Conservation (phyloP, 2,329 filamentous ascomycete species). For the Penicillium brasilianum region DNA sequence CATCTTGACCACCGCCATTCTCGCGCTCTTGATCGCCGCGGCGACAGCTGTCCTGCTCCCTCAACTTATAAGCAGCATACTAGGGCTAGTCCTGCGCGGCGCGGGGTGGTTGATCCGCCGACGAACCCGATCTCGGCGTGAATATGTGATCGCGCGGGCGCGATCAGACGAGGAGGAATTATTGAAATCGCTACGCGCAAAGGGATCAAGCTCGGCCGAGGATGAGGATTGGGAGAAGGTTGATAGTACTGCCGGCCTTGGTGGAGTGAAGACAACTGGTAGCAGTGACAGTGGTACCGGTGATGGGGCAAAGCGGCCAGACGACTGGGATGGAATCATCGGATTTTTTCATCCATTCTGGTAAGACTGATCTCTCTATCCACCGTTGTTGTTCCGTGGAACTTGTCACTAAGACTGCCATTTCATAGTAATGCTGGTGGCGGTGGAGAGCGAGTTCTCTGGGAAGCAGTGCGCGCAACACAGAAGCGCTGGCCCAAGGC, state of each 20-base stretch:
- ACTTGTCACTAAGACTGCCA: conserved; percentile 19
- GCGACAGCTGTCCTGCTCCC: conserved; percentile 43
- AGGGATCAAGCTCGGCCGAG: conserved; percentile 41
- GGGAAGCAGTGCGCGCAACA: conserved; percentile 91
- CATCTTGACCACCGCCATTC: conserved; percentile 38
- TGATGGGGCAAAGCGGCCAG: conserved; percentile 42
- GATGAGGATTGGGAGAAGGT: conserved; percentile 76
- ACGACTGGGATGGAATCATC: conserved; percentile 81
- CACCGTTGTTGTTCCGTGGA: conserved; percentile 5
- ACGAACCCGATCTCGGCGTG: conserved; percentile 66
- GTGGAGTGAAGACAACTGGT: conserved; percentile 48
- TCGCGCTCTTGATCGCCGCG: conserved; percentile 40
- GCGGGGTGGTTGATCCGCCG: conserved; percentile 67
- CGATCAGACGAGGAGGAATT: conserved; percentile 49
- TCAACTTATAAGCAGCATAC: conserved; percentile 38
- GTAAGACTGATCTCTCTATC: conserved; percentile 55
- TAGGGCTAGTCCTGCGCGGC: conserved; percentile 45
- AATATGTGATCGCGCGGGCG: conserved; percentile 58
- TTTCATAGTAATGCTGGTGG: conserved; percentile 82
- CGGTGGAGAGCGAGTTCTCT: conserved; percentile 92
- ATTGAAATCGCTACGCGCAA: conserved; percentile 33
- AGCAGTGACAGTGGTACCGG: conserved; percentile 52
- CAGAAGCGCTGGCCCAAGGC: conserved; percentile 87
- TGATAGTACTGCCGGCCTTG: conserved; percentile 58
- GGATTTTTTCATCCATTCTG: conserved; percentile 99